Base-by-base conservation (phyloP, 768 basidiomycete genomes). In the Leccinum barrowsii region DNA sequence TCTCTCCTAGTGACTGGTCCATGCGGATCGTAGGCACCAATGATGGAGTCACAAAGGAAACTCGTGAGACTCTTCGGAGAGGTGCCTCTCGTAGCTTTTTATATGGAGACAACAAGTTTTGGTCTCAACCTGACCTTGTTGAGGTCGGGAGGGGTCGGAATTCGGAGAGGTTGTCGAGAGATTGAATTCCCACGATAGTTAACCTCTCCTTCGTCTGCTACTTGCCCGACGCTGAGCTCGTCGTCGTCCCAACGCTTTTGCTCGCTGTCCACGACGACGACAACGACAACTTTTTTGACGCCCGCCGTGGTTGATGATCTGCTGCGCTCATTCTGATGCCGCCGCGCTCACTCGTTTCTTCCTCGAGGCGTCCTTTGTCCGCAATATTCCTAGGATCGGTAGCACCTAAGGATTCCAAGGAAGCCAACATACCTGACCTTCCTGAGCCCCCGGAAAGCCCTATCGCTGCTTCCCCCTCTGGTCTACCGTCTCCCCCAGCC, bases 401-500 rank as follows among this genome's bases (percentile, higher is more conserved):
- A 65, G 69, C 76, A 53, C 75, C 76, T 42, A 74, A 74, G 50
- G 77, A 77, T 34, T 73, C 75, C 52, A 74, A 72, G 58, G 64
- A 65, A 58, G 57, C 50, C 13, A 69, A 76, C 50, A 76, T 89
- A 19, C 88, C 89, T 3, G 85, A 87, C 65, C 80, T 90, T 47
- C 87, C 87, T 52, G 85, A 85, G 61, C 86, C 85, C 3, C 84
- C 86, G 40, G 71, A 73, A n/a, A 87, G 84, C 60, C 85, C 86
- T 11, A 77, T 75, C 22, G 74, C 78, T 34, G 70, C 78, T 57
- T 79, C 84, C 4, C 70, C 78, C 57, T 89, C 88, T 5, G 90
- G 90, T 6, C 70, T 92, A 5, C 90, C 91, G 1, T 91, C 89
- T 22, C 91, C 91, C 0, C 91, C 91, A 46, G 90, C 89, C 26